phyloP scores from a whole-genome alignment of 140 eudicot species.

The Oenanthe javanica region DNA sequence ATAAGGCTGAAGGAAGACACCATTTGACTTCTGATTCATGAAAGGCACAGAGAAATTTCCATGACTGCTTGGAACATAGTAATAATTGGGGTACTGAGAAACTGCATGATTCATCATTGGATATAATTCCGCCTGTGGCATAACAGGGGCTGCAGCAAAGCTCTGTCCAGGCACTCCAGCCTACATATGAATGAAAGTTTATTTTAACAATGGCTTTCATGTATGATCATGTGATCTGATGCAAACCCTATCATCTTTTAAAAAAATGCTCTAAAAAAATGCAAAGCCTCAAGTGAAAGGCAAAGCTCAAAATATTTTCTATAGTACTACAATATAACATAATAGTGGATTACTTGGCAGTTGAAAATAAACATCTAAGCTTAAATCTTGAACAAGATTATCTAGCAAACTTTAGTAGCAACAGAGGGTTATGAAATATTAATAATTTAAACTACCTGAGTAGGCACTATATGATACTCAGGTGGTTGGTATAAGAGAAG shows the following conservation, averaged over 20 bases:
- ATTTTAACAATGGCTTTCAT: not conserved
- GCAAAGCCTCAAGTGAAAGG: not conserved
- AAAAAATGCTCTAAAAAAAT: too few species aligned
- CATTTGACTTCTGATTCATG: constrained; percentile 1
- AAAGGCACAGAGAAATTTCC: constrained; percentile 4
- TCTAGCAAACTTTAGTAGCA: not conserved
- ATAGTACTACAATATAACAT: not conserved
- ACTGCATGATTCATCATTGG: constrained; percentile 4
- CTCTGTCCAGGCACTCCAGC: not conserved
- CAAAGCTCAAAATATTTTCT: not conserved
- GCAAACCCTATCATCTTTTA: too few species aligned
- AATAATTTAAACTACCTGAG: too few species aligned
- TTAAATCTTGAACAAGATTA: not conserved
- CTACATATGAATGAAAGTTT: constrained; percentile 1
- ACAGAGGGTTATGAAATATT: not conserved
- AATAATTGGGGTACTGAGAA: not conserved
- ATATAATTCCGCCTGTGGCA: not conserved
- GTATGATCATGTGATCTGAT: not conserved
- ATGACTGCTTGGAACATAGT: constrained; percentile 5
- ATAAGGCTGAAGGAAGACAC: not conserved
- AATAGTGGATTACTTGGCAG: not conserved
- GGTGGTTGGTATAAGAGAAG: not conserved
- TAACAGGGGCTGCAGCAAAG: not conserved
- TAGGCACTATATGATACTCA: not conserved
- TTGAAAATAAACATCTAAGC: not conserved